Conservation (phyloP, 2,329 filamentous ascomycete species). For the Aspergillus ibericus region DNA sequence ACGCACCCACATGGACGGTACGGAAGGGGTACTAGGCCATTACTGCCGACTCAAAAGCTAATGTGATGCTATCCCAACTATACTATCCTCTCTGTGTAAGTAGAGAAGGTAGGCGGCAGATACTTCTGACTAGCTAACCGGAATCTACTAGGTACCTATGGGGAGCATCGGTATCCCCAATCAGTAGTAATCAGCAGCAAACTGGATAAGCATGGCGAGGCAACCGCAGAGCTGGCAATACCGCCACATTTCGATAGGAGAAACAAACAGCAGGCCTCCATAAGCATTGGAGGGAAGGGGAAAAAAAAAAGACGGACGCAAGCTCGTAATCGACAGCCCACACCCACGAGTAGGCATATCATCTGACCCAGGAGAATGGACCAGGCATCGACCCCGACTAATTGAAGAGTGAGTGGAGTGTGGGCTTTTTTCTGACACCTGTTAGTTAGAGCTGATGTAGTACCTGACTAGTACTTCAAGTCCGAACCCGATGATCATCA, state of each 20-base stretch:
- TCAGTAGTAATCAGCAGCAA: not conserved
- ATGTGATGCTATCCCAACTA: too few relatives aligned
- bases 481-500: not conserved
- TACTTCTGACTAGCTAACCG: not conserved
- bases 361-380: conserved; percentile 16
- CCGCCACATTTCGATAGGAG: not conserved
- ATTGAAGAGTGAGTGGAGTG: conserved; percentile 3
- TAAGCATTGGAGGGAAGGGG: too few relatives aligned
- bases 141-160: not conserved
- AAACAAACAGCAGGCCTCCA: not conserved
- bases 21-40: not conserved
- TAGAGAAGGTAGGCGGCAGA: not conserved
- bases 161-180: not conserved
- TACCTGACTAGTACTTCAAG: conserved; percentile 5
- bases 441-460: conserved; percentile 1
- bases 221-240: conserved; percentile 2
- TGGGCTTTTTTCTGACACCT: not conserved
- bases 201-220: conserved; percentile 4
- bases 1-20: conserved; percentile 8
- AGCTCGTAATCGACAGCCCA: not conserved
- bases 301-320: too few relatives aligned
- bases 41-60: not conserved
- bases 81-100: not conserved
- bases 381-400: conserved; percentile 10
- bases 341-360: conserved; percentile 11